Evolutionary conservation across 2,329 filamentous ascomycete species (phyloP).

Genomic region (Dothistroma septosporum): DNA sequence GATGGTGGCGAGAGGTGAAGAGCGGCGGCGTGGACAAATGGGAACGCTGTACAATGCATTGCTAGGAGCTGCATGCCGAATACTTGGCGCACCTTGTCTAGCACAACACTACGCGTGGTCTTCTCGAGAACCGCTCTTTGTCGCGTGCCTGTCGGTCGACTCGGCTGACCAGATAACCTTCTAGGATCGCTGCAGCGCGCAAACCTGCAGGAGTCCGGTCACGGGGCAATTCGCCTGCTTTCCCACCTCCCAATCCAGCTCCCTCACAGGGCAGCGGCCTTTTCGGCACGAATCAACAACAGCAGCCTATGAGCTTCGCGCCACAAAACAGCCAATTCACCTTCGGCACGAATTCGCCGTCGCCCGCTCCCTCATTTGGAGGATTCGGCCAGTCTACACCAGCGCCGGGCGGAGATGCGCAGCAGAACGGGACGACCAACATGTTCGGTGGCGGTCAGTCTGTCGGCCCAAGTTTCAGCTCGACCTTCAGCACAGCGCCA

Average conservation of each 20-base stretch:
- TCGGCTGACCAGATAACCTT: constrained; percentile 6
- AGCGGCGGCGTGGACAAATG: neutral
- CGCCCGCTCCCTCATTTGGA: constrained; percentile 6
- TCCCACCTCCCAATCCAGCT: constrained; percentile 3
- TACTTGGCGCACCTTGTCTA: neutral
- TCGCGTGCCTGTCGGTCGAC: neutral
- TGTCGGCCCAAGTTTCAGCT: constrained; percentile 15
- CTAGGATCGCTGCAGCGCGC: constrained; percentile 17
- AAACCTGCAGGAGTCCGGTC: constrained; percentile 14
- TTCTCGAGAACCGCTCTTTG: neutral
- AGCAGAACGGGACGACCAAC: constrained; percentile 16
- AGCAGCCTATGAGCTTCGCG: neutral
- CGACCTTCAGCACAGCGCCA: constrained; percentile 13
- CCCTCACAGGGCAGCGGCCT: neutral
- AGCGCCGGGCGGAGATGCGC: constrained; percentile 11
- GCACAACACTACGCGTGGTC: neutral
- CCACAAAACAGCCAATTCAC: constrained; percentile 9
- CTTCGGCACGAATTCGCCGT: constrained; percentile 11
- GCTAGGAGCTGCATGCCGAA: neutral
- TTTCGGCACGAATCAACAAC: neutral
- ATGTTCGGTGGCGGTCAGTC: constrained; percentile 15
- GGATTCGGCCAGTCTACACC: constrained; percentile 6
- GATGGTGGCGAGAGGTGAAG: neutral
- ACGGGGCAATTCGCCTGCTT: constrained; percentile 17
- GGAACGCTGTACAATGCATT: neutral